Evolutionary conservation across 169 alveolate species (phyloP).

Genomic region (Theileria orientalis): DNA sequence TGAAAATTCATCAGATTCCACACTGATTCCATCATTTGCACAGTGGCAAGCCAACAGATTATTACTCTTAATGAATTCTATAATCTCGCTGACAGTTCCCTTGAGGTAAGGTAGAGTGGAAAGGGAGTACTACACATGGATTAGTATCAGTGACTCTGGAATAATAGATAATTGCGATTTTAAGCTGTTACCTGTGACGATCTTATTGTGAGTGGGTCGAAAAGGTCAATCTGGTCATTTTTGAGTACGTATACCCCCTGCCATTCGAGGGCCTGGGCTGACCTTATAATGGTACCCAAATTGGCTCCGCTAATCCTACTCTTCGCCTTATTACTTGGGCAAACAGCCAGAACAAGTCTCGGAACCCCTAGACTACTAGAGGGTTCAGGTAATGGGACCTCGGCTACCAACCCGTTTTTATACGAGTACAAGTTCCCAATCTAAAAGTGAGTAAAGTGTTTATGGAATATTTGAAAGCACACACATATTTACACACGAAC

Average conservation of each 20-base stretch:
- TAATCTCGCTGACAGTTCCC: slow-evolving; percentile 37
- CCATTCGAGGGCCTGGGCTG: slow-evolving; percentile 69
- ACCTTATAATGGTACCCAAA: slow-evolving; percentile 51
- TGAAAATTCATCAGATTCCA: slow-evolving; percentile 28
- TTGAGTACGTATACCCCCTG: slow-evolving; percentile 60
- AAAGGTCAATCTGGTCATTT: slow-evolving; percentile 56
- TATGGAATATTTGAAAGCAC: background rate
- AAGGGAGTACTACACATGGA: slow-evolving; percentile 37
- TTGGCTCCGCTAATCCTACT: slow-evolving; percentile 16
- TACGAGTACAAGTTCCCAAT: slow-evolving; percentile 47
- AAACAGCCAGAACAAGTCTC: slow-evolving; percentile 53
- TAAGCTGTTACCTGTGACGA: slow-evolving; percentile 47
- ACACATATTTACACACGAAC: too few relatives aligned
- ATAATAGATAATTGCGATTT: background rate
- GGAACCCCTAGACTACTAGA: slow-evolving; percentile 50
- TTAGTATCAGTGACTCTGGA: background rate
- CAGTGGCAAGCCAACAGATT: slow-evolving; percentile 35
- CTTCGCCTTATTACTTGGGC: slow-evolving; percentile 30
- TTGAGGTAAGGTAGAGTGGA: slow-evolving; percentile 53
- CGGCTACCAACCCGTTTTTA: slow-evolving; percentile 58
- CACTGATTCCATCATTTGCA: slow-evolving; percentile 22
- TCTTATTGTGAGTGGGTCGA: slow-evolving; percentile 62
- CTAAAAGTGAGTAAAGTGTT: background rate
- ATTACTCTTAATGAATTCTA: slow-evolving; percentile 54
- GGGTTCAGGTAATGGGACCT: slow-evolving; percentile 59